Base-by-base conservation (phyloP, 306 rosid genomes). In the Cucurbita argyrosperma region DNA sequence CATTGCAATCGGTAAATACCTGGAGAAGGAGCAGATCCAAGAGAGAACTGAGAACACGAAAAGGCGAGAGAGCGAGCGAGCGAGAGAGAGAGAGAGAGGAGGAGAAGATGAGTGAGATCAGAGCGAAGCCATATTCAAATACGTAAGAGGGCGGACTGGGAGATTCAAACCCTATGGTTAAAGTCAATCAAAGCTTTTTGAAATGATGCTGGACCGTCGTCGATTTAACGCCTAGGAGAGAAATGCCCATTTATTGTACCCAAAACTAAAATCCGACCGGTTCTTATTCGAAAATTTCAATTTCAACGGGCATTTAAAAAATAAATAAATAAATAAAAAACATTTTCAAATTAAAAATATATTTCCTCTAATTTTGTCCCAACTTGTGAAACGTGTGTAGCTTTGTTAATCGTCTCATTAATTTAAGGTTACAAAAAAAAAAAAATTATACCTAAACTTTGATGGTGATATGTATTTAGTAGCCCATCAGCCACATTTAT, bases 11-110 rank as follows among this genome's bases (percentile, higher is more conserved):
- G 2, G 73, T 43, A 50, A 77, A 72, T 21, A 54, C 77, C 53
- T 69, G 43, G 85, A 50, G 52, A 81, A 83, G 71, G 62, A 37
- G 88, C 74, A 76, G 87, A 95, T 91, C 87, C 74, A 59, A 79
- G 43, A 5, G 65, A 53, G 58, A 14, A 49, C 15, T 50, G 54
- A 50, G 52, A 47, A 47, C 7, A 5, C 7, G 43, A 5, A 40
- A 50, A 30, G 35, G 35, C 35, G 43, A 45, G 79, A 16, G 45
- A 63, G 80, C 47, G 66, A 30, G 71, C 55, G 55, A 11, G 26
- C 16, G 78, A 46, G 43, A 45, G 79, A 19, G 45, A 47, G 66
- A 30, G 71, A 61, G 50, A 11, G 30, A 19, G 78, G 40, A 16
- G 6, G 35, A 42, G 71, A 26, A 46, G 39, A 63, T 42, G 81